Evolutionary conservation across 1,139 yeast genomes (phyloP), one percentile per base, ranked within the genome.

Genomic region (Hansenula lynferdii): DNA sequence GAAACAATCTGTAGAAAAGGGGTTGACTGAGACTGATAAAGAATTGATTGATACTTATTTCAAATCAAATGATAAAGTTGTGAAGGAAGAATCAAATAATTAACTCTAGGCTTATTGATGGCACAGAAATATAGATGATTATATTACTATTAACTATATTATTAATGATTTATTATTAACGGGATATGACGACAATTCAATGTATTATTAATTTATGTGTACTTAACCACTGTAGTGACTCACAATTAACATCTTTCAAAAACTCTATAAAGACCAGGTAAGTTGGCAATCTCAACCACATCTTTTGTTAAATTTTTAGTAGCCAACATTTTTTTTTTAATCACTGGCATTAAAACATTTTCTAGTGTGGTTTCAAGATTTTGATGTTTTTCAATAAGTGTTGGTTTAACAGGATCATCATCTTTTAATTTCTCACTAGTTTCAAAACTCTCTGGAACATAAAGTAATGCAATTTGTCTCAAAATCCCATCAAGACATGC

Each of bases 241-340:
- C 8, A 19, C 31, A 11, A 17, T 55, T 48, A 89, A 56, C 98
- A 92, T 54, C 98, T 70, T 62, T 92, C 99, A 66, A 92, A 92
- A 6, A 94, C 95, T 52, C 72, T 77, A 61, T 94, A 94, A 39
- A 94, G 64, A 0, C 96, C 96, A 1, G 97, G 97, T 30, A 94
- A 64, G 56, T 84, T 90, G 0, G 98, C 97, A 31, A 94, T 77
- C 57, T 92, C 96, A 3, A 85, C 73, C 6, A 89, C 77, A 42
- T 77, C 81, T 17, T 68, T 57, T 3, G 61, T 49, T 24, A 89
- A 51, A 6, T 54, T 55, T 17, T 64, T 65, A 0, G 95, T 76
- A 0, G 94, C 96, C 16, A 87, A 57, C 26, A 89, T 74, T 34
- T 80, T 65, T 42, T 68, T 68, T 49, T 81, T 81, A 14, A 86